Percentiles rank a stretch among this genome's conserved stretches.
Conservation (phyloP, 768 basidiomycete species). For the Grammothele lineata region DNA sequence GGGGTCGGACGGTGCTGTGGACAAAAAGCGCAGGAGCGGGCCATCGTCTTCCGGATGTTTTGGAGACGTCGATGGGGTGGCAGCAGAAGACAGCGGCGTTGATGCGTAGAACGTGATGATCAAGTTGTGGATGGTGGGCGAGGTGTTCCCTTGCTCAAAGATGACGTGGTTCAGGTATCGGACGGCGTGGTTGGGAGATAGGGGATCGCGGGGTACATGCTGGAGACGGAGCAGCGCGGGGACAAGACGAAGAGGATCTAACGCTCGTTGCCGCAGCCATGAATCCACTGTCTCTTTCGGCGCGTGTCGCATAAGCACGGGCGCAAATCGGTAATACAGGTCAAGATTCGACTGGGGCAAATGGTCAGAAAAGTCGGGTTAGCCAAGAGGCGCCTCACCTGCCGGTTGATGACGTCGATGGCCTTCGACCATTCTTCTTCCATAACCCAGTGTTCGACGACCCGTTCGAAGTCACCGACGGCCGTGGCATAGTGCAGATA, state of each 20-base stretch:
- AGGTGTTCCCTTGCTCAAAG: conserved; percentile 75
- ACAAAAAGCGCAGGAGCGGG: conserved; percentile 77
- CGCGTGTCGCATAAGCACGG: conserved; percentile 80
- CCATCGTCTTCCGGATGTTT: conserved; percentile 58
- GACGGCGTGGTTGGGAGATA: conserved; percentile 80
- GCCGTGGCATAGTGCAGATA: conserved; percentile 84
- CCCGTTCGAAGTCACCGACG: conserved; percentile 77
- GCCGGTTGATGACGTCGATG: conserved; percentile 84
- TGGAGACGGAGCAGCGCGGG: conserved; percentile 85
- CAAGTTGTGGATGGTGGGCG: conserved; percentile 89
- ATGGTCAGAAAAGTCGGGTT: too few relatives aligned
- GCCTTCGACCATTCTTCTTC: conserved; percentile 92
- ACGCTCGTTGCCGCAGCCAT: conserved; percentile 77
- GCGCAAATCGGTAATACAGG: conserved; percentile 89
- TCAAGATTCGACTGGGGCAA: conserved; percentile 66
- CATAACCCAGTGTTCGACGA: conserved; percentile 88
- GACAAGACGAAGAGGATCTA: conserved; percentile 82
- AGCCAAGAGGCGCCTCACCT: conserved; percentile 42
- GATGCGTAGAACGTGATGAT: conserved; percentile 83
- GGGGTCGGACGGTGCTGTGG: conserved; percentile 76
- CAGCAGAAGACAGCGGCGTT: conserved; percentile 34
- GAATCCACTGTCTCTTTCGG: conserved; percentile 90
- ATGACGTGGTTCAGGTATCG: conserved; percentile 85
- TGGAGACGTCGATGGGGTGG: conserved; percentile 41
- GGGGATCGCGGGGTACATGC: conserved; percentile 63